These are phyloP conservation scores for Aspergillus pseudoterreus DNA, from an alignment of 2,329 filamentous ascomycete species.

Conservation along the genomic window DNA sequence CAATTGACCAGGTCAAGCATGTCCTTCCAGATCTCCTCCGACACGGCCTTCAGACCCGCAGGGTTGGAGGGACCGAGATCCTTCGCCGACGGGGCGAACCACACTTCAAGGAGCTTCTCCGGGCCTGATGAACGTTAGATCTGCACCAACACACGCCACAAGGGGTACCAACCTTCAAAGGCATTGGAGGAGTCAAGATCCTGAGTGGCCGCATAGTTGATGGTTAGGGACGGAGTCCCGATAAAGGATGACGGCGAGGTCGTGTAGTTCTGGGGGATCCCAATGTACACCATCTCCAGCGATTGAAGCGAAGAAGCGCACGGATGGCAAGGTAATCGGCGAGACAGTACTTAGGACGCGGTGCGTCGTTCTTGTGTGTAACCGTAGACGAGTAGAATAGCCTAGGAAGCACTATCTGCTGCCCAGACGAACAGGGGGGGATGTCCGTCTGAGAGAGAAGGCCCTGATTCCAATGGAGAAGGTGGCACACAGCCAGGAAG, in stretches of 20 bases:
- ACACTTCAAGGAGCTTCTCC: constrained; percentile 97
- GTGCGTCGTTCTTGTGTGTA: constrained; percentile 11
- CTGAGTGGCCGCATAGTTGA: constrained; percentile 90
- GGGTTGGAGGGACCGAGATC: constrained; percentile 65
- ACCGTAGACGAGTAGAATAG: constrained; percentile 24
- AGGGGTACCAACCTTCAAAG: constrained; percentile 69
- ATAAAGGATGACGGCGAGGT: constrained; percentile 72
- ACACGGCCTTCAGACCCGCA: constrained; percentile 79
- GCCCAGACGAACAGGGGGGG: constrained; percentile 86
- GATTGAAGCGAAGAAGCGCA: constrained; percentile 17
- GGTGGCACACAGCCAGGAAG: constrained; percentile 77
- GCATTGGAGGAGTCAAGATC: constrained; percentile 94
- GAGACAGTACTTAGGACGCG: constrained; percentile 2
- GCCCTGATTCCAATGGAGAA: constrained; percentile 69
- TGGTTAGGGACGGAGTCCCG: constrained; percentile 85
- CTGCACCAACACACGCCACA: background rate
- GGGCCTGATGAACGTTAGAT: constrained; percentile 57
- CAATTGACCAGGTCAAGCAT: constrained; percentile 99
- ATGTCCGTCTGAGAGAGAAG: constrained; percentile 93
- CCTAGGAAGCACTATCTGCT: constrained; percentile 90
- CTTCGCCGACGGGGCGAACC: constrained; percentile 81
- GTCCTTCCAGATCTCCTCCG: constrained; percentile 81
- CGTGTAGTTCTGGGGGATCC: constrained; percentile 76
- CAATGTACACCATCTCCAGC: constrained; percentile 75
- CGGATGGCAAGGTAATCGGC: constrained; percentile 3